A percentile compares a stretch with the other conserved stretches of the same genome.
phyloP scores from a whole-genome alignment of 108 stramenopile genomes.

The Cyclotella baltica region DNA sequence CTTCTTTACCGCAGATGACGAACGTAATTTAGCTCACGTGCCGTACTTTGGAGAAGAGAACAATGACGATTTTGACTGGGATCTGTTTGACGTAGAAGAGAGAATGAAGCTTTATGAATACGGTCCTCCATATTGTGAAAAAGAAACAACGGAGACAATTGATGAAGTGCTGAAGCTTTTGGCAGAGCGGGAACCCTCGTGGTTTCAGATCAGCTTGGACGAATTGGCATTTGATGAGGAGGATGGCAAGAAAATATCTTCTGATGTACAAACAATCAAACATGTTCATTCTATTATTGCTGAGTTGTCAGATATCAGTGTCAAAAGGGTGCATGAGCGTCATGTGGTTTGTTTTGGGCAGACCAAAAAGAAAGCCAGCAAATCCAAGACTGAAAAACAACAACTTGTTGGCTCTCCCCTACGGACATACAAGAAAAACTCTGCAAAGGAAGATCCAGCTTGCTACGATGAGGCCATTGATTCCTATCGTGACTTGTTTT shows the following conservation, averaged over 20 bases:
- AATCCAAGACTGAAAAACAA: neutral
- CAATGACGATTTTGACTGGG: slow-evolving; percentile 57
- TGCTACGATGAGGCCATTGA: slow-evolving; percentile 59
- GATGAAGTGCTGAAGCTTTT: slow-evolving; percentile 35
- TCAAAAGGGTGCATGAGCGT: slow-evolving; percentile 30
- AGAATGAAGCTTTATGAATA: slow-evolving; percentile 40
- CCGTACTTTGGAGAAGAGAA: slow-evolving; percentile 87
- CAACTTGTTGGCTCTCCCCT: slow-evolving; percentile 1
- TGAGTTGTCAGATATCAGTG: slow-evolving; percentile 26
- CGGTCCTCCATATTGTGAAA: slow-evolving; percentile 50
- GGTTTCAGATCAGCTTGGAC: neutral
- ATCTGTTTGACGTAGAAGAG: slow-evolving; percentile 50
- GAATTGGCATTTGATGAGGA: slow-evolving; percentile 10
- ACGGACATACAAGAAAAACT: slow-evolving; percentile 9
- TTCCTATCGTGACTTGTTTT: slow-evolving; percentile 67
- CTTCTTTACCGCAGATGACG: slow-evolving; percentile 49
- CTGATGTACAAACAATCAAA: neutral
- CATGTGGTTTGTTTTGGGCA: slow-evolving; percentile 26
- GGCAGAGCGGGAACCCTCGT: slow-evolving; percentile 17
- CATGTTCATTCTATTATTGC: slow-evolving; percentile 14
- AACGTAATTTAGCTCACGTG: slow-evolving; percentile 55
- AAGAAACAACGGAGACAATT: slow-evolving; percentile 31
- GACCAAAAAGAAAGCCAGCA: slow-evolving; percentile 14
- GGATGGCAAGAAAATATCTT: neutral
- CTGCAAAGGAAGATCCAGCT: neutral